Percentiles rank a stretch among this genome's conserved stretches.
These are phyloP conservation scores for Pseudonectria foliicola DNA, from an alignment of 2,329 filamentous ascomycete genomes.

Conservation along the genomic window DNA sequence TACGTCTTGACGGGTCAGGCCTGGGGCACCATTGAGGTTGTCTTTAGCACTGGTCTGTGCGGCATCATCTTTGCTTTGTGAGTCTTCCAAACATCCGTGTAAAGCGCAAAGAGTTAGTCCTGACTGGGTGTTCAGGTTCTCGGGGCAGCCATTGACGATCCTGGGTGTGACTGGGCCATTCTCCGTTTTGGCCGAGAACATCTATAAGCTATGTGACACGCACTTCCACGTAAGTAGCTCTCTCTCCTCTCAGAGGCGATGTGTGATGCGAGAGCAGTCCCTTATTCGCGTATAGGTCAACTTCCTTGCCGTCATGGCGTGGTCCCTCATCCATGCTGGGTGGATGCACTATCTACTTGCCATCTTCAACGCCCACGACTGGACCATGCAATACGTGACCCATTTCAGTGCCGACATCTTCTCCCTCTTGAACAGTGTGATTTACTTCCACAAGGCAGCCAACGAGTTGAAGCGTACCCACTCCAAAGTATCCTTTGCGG, in stretches of 20 bases:
- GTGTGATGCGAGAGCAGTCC: not conserved
- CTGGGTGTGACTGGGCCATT: constrained; percentile 60
- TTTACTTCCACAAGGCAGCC: constrained; percentile 61
- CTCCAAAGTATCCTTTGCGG: constrained; percentile 47
- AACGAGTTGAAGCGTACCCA: constrained; percentile 57
- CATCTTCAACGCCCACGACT: constrained; percentile 61
- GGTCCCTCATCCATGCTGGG: constrained; percentile 56
- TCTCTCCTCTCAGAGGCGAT: not conserved
- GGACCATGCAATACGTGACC: constrained; percentile 65
- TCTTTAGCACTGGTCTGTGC: constrained; percentile 59
- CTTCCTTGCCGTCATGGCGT: constrained; percentile 62
- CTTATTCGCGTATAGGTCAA: constrained; percentile 33
- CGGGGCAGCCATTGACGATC: constrained; percentile 58
- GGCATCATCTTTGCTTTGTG: constrained; percentile 56
- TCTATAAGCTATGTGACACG: constrained; percentile 50
- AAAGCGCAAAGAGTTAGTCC: not conserved
- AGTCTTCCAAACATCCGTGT: constrained; percentile 9
- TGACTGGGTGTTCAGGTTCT: constrained; percentile 29
- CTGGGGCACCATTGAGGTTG: constrained; percentile 61
- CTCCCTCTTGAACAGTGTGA: constrained; percentile 58
- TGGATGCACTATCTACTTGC: constrained; percentile 61
- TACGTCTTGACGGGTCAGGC: constrained; percentile 54
- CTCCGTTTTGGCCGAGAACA: constrained; percentile 59
- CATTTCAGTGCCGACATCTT: constrained; percentile 62
- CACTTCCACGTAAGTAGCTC: constrained; percentile 41